Percentiles rank a stretch among this genome's conserved stretches.
phyloP scores from a whole-genome alignment of 2,329 filamentous ascomycete genomes.

The Emergomyces orientalis region DNA sequence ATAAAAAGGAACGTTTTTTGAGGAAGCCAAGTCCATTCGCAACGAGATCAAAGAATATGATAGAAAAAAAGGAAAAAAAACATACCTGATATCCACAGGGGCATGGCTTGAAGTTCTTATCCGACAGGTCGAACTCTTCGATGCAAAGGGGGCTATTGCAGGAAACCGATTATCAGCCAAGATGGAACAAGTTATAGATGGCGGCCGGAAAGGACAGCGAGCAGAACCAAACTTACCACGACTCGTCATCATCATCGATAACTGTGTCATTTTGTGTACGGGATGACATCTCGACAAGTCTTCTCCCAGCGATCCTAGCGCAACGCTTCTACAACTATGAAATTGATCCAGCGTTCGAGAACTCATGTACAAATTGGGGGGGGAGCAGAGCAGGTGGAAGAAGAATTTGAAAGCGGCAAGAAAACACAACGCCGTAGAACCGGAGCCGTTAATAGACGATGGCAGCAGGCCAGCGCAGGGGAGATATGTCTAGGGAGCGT shows the following conservation, averaged over 20 bases:
- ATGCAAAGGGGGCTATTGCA: conserved; percentile 78
- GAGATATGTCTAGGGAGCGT: neutral
- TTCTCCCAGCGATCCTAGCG: conserved; percentile 12
- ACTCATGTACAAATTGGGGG: conserved; percentile 13
- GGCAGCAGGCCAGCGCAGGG: neutral
- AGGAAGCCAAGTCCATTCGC: conserved; percentile 7
- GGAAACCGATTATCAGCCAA: conserved; percentile 8
- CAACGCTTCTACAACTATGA: conserved; percentile 10
- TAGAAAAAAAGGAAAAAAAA: neutral
- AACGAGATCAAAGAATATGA: conserved; percentile 1
- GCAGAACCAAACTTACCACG: conserved; percentile 30
- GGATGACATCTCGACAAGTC: conserved; percentile 33
- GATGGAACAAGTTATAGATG: neutral
- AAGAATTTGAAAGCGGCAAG: conserved; percentile 9
- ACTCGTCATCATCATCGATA: conserved; percentile 43
- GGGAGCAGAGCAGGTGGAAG: conserved; percentile 1
- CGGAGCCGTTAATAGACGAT: neutral
- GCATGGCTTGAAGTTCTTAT: conserved; percentile 94
- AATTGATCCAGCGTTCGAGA: conserved; percentile 22
- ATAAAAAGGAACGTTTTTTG: neutral
- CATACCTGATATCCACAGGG: conserved; percentile 94
- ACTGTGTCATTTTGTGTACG: conserved; percentile 40
- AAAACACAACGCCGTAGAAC: conserved; percentile 4
- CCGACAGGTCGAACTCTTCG: conserved; percentile 95
- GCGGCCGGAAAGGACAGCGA: neutral